Evolutionary conservation across 1,139 yeast genomes (phyloP), one percentile per base, ranked within the genome.

Genomic region (Debaryomyces udenii): DNA sequence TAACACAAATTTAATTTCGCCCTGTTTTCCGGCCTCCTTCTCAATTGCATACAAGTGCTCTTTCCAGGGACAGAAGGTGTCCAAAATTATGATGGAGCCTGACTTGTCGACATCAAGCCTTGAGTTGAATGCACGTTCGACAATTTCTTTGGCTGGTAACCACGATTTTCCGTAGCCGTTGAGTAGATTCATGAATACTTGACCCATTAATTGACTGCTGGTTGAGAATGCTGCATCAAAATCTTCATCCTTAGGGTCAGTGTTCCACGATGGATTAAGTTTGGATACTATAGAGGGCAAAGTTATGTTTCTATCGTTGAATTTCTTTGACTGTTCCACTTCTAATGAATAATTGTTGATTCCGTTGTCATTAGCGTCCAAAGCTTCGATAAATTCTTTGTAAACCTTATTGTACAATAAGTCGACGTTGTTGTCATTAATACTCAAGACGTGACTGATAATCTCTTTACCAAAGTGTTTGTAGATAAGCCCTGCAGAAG

Each of bases 301-400:
- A 15, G 90, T 76, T 61, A 89, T 85, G 54, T 62, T 59, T 40
- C 53, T 66, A 45, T 65, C 70, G 38, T 55, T 60, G 48, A 63
- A 66, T 42, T 57, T 65, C 40, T 55, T 55, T 14, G 59, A 62
- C 20, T 68, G 63, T 11, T 58, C 59, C 27, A 76, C 70, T 7
- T 76, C 77, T 41, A 70, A 57, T 53, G 85, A 76, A 56, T 83
- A 89, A 54, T 86, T 85, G 56, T 77, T 76, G 46, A 93, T 80
- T 55, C 99, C 99, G 57, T 93, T 93, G 62, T 93, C 99, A 57
- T 90, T 89, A 42, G 98, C 99, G 67, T 93, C 99, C 40, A 93
- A 76, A 16, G 96, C 83, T 62, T 91, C 99, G 46, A 93, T 72
- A 56, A 93, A 90, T 50, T 86, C 94, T 48, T 80, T 78, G 70